A percentile compares a stretch with the other conserved stretches of the same genome.
These are phyloP conservation scores for Cardamine occulta DNA, from an alignment of 345 rosid genomes.

Conservation along the genomic window DNA sequence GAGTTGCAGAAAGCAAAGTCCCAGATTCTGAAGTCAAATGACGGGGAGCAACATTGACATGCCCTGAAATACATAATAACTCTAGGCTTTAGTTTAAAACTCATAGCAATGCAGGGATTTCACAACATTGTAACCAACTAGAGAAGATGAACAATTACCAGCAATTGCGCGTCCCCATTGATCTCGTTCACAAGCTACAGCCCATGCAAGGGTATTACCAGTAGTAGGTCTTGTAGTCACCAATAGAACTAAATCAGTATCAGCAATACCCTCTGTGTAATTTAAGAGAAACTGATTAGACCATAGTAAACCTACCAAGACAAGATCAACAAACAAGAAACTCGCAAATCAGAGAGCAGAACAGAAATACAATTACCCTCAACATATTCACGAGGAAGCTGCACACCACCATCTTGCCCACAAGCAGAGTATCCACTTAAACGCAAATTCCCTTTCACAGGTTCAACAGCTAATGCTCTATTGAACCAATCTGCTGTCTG, in stretches of 20 bases:
- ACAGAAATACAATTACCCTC: conserved; percentile 64
- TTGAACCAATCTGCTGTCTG: conserved; percentile 94
- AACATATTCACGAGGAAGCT: conserved; percentile 90
- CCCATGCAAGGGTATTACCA: conserved; percentile 99
- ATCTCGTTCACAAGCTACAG: conserved; percentile 99
- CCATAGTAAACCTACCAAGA: conserved; percentile 11
- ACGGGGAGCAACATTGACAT: conserved; percentile 99
- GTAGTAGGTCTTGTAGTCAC: conserved; percentile 99
- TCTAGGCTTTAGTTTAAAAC: conserved; percentile 25
- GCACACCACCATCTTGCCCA: conserved; percentile 99
- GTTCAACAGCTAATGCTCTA: conserved; percentile 93
- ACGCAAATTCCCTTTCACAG: conserved; percentile 94
- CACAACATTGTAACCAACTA: not conserved
- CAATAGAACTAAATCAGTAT: conserved; percentile 90
- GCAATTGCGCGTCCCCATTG: conserved; percentile 99
- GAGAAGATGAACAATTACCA: conserved; percentile 51
- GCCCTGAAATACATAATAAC: conserved; percentile 57
- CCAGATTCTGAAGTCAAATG: conserved; percentile 98
- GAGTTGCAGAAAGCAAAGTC: conserved; percentile 95
- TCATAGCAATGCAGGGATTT: conserved; percentile 17
- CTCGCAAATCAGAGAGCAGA: conserved; percentile 16
- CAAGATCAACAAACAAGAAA: conserved; percentile 6
- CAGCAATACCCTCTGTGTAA: conserved; percentile 79
- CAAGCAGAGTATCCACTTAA: conserved; percentile 99
- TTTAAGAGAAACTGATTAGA: conserved; percentile 6